Evolutionary conservation across 2,329 filamentous ascomycete species (phyloP), one percentile per base, ranked within the genome.

Genomic region (Ophiostoma piceae): DNA sequence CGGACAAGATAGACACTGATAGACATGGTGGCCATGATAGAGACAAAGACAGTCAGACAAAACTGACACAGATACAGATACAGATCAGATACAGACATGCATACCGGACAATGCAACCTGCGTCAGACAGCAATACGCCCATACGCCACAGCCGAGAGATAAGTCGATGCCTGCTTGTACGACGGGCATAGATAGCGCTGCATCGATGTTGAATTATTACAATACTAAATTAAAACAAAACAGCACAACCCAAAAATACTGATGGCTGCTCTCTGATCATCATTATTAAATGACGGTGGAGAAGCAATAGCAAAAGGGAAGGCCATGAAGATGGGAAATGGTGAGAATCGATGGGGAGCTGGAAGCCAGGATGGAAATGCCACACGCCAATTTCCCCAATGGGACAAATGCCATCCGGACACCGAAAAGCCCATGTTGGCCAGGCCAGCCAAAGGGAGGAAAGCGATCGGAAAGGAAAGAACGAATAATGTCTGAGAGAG

Each of bases 331-430:
- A 47, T 47, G 22, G n/a, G 51, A 57, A 22, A 26, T 57, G 51
- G n/a, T 57, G 51, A 57, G 22, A 12, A 16, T 19, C 51, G 51
- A 57, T 41, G 29, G 51, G 16, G 66, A 71, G 43, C 57, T 32
- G 41, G 26, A 66, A 32, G 39, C 14, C 51, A 54, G 16, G 29
- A 67, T 68, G 67, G 67, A 47, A 70, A 54, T 51, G 67, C 43
- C 64, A 66, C 29, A 57, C 65, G 67, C 65, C 65, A 69, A 41
- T 69, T 67, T 67, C 70, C 69, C 68, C 69, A 71, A 69, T 41
- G 14, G 72, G 72, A 41, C 41, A 73, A 73, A 71, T 73, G 57
- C 72, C 69, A 70, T 73, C 41, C 66, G 66, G 69, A 68, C 67
- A 60, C 43, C 57, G 65, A 69, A 67, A 70, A 69, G 19, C 35